phyloP scores from a whole-genome alignment of 352 stramenopile species.

The Globisporangium cylindrosporum region DNA sequence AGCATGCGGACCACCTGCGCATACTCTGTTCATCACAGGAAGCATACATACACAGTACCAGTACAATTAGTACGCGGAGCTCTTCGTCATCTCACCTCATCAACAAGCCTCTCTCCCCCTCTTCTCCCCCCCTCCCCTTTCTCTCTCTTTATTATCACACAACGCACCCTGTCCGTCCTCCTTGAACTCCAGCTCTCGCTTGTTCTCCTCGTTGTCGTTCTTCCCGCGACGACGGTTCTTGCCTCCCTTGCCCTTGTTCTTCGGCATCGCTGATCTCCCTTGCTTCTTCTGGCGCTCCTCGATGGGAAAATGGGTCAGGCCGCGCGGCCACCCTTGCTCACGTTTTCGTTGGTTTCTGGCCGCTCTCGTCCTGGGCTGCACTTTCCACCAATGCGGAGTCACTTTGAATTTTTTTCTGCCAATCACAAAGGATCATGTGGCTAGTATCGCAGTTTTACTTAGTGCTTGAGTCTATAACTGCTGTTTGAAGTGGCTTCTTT shows the following conservation, averaged over 20 bases:
- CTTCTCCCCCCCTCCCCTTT: neutral
- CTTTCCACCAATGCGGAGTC: neutral
- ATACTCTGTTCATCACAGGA: slow-evolving; percentile 83
- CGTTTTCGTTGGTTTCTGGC: slow-evolving; percentile 16
- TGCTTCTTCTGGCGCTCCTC: slow-evolving; percentile 9
- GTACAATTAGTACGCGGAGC: slow-evolving; percentile 2
- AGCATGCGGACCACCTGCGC: slow-evolving; percentile 98
- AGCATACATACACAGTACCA: neutral
- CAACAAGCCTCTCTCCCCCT: neutral
- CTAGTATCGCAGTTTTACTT: neutral
- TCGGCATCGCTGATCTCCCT: slow-evolving; percentile 53
- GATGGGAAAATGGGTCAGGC: slow-evolving; percentile 23
- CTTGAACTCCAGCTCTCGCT: slow-evolving; percentile 99
- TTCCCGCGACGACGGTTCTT: slow-evolving; percentile 98
- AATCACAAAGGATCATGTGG: neutral
- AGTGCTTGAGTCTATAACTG: neutral
- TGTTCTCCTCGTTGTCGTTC: slow-evolving; percentile 98
- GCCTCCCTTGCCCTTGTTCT: slow-evolving; percentile 96
- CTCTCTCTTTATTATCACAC: slow-evolving; percentile 2
- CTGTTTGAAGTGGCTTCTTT: neutral
- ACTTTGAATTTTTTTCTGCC: neutral
- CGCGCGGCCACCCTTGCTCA: slow-evolving; percentile 10
- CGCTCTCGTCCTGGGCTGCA: slow-evolving; percentile 1
- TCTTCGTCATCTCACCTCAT: neutral
- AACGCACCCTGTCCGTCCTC: slow-evolving; percentile 95